Evolutionary conservation across 2,329 filamentous ascomycete genomes (phyloP), one percentile per base, ranked within the genome.

Genomic region (Chrysoporthe cubensis): DNA sequence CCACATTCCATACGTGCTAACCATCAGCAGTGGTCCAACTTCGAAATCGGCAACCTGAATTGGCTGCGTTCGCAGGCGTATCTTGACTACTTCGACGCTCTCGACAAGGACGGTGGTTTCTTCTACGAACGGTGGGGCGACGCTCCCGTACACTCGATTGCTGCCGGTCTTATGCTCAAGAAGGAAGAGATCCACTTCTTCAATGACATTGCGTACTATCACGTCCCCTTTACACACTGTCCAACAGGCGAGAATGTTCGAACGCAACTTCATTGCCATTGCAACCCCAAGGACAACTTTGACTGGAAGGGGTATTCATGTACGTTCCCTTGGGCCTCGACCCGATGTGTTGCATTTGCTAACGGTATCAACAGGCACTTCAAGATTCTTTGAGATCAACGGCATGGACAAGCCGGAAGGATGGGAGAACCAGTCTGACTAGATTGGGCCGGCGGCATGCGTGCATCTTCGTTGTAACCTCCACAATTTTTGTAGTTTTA

Each of bases 51-150:
- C 72, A 96, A 91, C 80, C 86, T 99, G 50, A 88, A 96, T 75
- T 99, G 96, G 94, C 88, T 99, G 65, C 91, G 96, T 72, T 96
- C 93, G 72, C 84, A 94, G 78, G 87, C 92, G 32, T 99, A 99
- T 81, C 82, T 90, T 57, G 95, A 98, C 80, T 99, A 89, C 83
- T 99, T 99, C 76, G 88, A 94, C 62, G 87, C 89, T 6, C 88
- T 99, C 42, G 96, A 99, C 80, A 83, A 88, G 73, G 94, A 97
- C 64, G 96, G 96, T 71, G 96, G 96, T 71, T 99, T 99, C 87
- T 98, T 97, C 85, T 98, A 98, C 79, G 96, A 99, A 81, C 91
- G 95, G 74, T 99, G 95, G 95, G 95, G 95, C 69, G 95, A 99
- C 80, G 96, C 96, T 6, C 96, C 96, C 0, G 93, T 99, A 6